phyloP scores from a whole-genome alignment of 768 basidiomycete species.

The Amanita rimosa region DNA sequence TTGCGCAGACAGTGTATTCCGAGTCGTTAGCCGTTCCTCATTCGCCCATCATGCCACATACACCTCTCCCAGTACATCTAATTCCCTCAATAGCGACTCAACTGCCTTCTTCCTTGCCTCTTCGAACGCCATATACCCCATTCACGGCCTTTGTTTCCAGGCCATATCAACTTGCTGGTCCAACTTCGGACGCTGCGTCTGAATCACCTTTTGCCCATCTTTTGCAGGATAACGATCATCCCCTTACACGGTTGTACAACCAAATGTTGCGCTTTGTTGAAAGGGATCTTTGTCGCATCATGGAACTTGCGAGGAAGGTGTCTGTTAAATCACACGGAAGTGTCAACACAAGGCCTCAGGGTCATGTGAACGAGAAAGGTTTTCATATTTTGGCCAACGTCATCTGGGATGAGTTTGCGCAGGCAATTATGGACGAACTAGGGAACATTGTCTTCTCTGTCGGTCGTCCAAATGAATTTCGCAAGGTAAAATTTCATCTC shows the following conservation, averaged over 20 bases:
- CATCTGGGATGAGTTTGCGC: slow-evolving; percentile 78
- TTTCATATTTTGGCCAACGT: slow-evolving; percentile 86
- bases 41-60: slow-evolving; percentile 69
- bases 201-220: slow-evolving; percentile 33
- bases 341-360: slow-evolving; percentile 2
- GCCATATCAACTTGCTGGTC: slow-evolving; percentile 35
- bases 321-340: slow-evolving; percentile 33
- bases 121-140: slow-evolving; percentile 39
- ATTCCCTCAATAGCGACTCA: slow-evolving; percentile 17
- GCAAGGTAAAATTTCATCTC: slow-evolving; percentile 41
- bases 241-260: slow-evolving; percentile 72
- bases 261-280: slow-evolving; percentile 74
- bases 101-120: slow-evolving; percentile 18
- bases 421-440: slow-evolving; percentile 75
- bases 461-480: slow-evolving; percentile 83
- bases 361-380: slow-evolving; percentile 20
- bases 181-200: slow-evolving; percentile 10
- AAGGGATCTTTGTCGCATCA: slow-evolving; percentile 58
- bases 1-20: slow-evolving; percentile 56
- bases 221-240: slow-evolving; percentile 54
- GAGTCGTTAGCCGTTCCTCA: slow-evolving; percentile 58
- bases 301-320: slow-evolving; percentile 67
- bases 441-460: slow-evolving; percentile 81
- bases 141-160: slow-evolving; percentile 43
- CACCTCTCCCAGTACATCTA: slow-evolving; percentile 42